Evolutionary conservation across 768 basidiomycete species (phyloP).

Genomic region (Mycena galericulata): DNA sequence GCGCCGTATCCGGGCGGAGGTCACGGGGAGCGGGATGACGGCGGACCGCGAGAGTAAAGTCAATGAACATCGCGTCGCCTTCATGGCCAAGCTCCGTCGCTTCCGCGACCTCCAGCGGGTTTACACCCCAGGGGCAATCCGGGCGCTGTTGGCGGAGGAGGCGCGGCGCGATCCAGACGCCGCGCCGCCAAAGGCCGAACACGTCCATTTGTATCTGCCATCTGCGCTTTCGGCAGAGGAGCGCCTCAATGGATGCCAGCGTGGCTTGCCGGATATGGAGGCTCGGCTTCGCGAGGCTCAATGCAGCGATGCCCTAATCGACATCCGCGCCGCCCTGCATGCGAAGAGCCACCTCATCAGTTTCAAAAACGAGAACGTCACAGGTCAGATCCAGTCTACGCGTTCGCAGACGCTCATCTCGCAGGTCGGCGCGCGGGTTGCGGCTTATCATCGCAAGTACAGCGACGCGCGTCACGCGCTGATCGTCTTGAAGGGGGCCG

Average conservation of each 20-base stretch:
- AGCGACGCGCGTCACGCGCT: background rate
- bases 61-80: constrained; percentile 19
- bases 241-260: background rate
- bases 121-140: constrained; percentile 4
- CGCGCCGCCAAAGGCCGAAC: background rate
- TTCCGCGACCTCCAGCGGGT: constrained; percentile 17
- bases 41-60: constrained; percentile 7
- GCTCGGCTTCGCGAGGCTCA: constrained; percentile 2
- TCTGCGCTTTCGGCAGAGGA: background rate
- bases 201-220: background rate
- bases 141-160: background rate
- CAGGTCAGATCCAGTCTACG: background rate
- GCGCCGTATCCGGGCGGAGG: background rate
- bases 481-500: background rate
- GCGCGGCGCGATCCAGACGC: background rate
- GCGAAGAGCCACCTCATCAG: background rate
- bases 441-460: background rate
- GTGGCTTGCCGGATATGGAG: background rate
- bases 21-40: background rate
- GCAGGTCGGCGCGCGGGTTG: background rate
- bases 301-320: background rate
- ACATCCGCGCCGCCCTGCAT: background rate
- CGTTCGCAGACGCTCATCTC: background rate
- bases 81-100: background rate
- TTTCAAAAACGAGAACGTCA: background rate